Percentiles rank a stretch among this genome's conserved stretches.
Conservation (phyloP, 2,329 filamentous ascomycete species). For the Aspergillus sp. region DNA sequence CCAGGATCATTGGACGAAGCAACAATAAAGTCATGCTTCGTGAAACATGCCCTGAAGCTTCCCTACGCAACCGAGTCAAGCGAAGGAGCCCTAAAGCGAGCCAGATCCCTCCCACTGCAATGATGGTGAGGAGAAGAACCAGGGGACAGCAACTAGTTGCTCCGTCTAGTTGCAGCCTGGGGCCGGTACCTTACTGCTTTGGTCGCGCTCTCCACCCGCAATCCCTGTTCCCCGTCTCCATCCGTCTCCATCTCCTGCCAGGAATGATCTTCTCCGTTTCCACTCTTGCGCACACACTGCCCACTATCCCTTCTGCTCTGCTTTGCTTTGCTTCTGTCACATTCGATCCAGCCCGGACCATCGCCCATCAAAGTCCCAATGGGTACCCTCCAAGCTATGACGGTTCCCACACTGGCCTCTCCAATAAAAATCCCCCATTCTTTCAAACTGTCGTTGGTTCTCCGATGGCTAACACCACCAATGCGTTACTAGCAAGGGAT, state of each 20-base stretch:
- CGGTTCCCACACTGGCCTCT: neutral
- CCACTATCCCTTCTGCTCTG: no score
- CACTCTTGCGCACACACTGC: neutral
- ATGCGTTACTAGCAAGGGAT: neutral
- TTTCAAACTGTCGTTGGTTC: neutral
- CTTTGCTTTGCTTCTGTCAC: neutral
- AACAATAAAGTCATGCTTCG: neutral
- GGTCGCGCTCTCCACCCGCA: neutral
- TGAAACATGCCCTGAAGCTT: neutral
- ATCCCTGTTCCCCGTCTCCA: neutral
- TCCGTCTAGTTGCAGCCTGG: neutral
- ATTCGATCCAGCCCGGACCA: neutral
- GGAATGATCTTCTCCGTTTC: neutral
- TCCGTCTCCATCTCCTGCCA: neutral
- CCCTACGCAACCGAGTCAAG: neutral
- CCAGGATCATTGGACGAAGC: neutral
- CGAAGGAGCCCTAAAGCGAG: conserved; percentile 1
- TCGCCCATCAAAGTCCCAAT: neutral
- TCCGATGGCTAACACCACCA: neutral
- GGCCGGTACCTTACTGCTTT: conserved; percentile 5
- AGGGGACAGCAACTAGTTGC: neutral
- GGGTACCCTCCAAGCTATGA: neutral
- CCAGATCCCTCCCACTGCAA: neutral
- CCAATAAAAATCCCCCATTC: neutral
- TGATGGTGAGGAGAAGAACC: neutral